Percentiles rank a stretch among this genome's conserved stretches.
These are phyloP conservation scores for Cystobasidium slooffiae DNA, from an alignment of 1,284 basidiomycete genomes.

Conservation along the genomic window DNA sequence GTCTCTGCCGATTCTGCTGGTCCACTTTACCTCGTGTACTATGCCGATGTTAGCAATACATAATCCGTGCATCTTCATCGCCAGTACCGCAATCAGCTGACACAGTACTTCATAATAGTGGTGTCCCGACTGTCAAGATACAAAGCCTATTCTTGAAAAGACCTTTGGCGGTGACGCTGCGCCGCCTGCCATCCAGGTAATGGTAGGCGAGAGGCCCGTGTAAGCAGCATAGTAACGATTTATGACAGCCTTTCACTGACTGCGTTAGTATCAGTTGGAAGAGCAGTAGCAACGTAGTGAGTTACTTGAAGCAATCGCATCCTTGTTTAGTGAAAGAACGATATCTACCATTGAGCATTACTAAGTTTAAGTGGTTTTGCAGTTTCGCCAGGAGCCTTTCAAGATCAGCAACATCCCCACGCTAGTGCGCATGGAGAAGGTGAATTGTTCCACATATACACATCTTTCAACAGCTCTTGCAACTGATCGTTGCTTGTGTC, in stretches of 20 bases:
- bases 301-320: not conserved
- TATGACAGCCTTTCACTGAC: not conserved
- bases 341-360: not conserved
- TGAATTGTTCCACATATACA: not conserved
- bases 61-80: not conserved
- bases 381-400: slow-evolving; percentile 34
- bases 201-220: slow-evolving; percentile 33
- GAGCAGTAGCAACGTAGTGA: slow-evolving; percentile 10
- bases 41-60: slow-evolving; percentile 26
- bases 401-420: slow-evolving; percentile 33
- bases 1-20: not conserved
- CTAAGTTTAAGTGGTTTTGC: not conserved
- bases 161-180: slow-evolving; percentile 12
- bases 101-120: slow-evolving; percentile 23
- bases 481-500: not conserved
- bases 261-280: slow-evolving; percentile 19
- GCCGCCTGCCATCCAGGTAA: slow-evolving; percentile 11
- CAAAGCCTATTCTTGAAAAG: slow-evolving; percentile 12
- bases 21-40: slow-evolving; percentile 18
- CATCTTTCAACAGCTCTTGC: not conserved
- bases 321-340: not conserved
- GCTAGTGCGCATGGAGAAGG: slow-evolving; percentile 22
- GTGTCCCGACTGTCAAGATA: slow-evolving; percentile 35
- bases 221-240: slow-evolving; percentile 8
- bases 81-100: too few species aligned